A percentile compares a stretch with the other conserved stretches of the same genome.
phyloP scores from a whole-genome alignment of 192 early-diverging fungal species.

The Phycomyces nitens region DNA sequence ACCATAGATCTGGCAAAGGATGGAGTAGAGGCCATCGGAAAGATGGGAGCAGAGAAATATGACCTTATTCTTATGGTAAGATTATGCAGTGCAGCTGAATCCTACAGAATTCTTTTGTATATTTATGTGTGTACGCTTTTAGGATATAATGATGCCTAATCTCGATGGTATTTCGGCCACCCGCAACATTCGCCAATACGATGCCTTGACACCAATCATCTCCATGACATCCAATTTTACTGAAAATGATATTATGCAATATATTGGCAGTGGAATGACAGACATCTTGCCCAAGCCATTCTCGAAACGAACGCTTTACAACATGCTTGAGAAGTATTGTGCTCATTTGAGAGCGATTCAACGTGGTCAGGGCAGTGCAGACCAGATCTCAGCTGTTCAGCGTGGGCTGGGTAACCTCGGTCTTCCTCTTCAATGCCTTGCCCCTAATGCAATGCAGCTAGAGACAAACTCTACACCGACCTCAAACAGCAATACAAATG shows the following conservation, averaged over 20 bases:
- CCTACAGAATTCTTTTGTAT: background rate
- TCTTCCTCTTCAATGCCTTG: background rate
- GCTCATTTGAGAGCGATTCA: slow-evolving; percentile 47
- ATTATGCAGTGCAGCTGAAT: background rate
- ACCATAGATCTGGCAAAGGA: slow-evolving; percentile 65
- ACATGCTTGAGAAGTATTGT: slow-evolving; percentile 57
- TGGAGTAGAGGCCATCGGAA: slow-evolving; percentile 63
- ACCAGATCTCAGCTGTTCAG: background rate
- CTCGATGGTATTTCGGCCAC: slow-evolving; percentile 69
- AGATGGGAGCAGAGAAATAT: slow-evolving; percentile 60
- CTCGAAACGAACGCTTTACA: slow-evolving; percentile 43
- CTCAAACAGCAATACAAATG: no score
- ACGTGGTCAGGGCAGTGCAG: slow-evolving; percentile 6
- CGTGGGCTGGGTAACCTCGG: background rate
- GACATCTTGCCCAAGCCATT: slow-evolving; percentile 75
- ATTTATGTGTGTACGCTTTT: background rate
- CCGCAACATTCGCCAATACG: slow-evolving; percentile 63
- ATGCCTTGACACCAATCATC: slow-evolving; percentile 66
- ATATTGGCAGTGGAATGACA: slow-evolving; percentile 70
- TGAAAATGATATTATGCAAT: slow-evolving; percentile 60
- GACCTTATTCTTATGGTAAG: slow-evolving; percentile 72
- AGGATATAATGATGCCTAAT: slow-evolving; percentile 73
- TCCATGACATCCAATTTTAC: slow-evolving; percentile 74
- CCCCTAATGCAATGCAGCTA: background rate
- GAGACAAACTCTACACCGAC: no score